Percentiles rank a stretch among this genome's conserved stretches.
Conservation (phyloP, 306 rosid genomes). For the Fragaria iinumae region DNA sequence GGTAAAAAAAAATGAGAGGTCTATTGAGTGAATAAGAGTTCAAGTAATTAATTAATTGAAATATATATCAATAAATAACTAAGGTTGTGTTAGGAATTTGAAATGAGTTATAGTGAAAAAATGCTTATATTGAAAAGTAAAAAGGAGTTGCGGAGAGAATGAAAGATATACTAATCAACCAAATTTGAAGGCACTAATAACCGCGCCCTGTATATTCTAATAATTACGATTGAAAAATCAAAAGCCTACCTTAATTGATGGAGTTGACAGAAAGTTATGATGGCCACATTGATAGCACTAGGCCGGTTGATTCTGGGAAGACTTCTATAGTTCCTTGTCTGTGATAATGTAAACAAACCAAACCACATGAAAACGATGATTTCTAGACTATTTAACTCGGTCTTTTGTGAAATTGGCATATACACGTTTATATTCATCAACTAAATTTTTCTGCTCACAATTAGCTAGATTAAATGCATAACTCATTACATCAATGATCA, state of each 20-base stretch:
- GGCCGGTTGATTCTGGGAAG: not conserved
- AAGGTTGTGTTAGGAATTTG: no score
- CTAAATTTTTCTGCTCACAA: not conserved
- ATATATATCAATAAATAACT: no score
- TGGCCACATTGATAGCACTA: not conserved
- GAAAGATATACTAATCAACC: no score
- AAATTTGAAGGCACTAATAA: no score
- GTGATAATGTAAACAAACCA: not conserved
- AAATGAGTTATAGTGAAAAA: no score
- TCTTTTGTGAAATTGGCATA: not conserved
- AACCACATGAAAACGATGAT: not conserved
- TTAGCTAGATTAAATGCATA: not conserved
- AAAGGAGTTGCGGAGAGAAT: no score
- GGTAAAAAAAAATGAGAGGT: no score
- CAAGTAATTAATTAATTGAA: no score
- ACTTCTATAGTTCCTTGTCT: not conserved
- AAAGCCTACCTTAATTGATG: not conserved
- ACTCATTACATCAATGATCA: not conserved
- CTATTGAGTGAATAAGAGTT: no score
- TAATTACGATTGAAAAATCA: not conserved
- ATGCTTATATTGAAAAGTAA: no score
- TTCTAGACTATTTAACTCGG: not conserved
- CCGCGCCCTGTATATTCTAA: no score
- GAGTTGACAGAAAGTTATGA: not conserved
- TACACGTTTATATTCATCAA: not conserved